Evolutionary conservation across 768 basidiomycete genomes (phyloP).

Genomic region (Lentinus brumalis): DNA sequence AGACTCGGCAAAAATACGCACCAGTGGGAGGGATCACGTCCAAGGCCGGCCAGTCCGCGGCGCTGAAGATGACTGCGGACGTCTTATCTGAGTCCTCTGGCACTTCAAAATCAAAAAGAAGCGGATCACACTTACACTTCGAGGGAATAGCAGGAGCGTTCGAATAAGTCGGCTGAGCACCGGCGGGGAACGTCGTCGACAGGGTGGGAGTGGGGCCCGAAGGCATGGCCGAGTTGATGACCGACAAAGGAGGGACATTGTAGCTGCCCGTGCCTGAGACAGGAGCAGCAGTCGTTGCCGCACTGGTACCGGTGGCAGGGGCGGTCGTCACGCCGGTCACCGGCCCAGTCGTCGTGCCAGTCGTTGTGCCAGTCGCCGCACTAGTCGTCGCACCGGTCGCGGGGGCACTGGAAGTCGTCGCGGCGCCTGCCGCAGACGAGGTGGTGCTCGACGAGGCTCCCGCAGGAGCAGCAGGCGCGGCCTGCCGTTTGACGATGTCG

Average conservation of each 20-base stretch:
- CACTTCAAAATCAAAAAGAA: neutral
- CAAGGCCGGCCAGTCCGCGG: slow-evolving; percentile 59
- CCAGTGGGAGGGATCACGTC: slow-evolving; percentile 63
- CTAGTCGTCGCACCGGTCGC: slow-evolving; percentile 20
- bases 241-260: slow-evolving; percentile 56
- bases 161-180: slow-evolving; percentile 60
- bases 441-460: slow-evolving; percentile 12
- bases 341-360: slow-evolving; percentile 7
- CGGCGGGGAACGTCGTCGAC: slow-evolving; percentile 56
- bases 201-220: slow-evolving; percentile 49
- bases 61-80: slow-evolving; percentile 45
- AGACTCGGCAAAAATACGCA: slow-evolving; percentile 29
- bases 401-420: slow-evolving; percentile 22
- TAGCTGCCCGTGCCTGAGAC: slow-evolving; percentile 38
- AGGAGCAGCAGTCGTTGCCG: slow-evolving; percentile 18
- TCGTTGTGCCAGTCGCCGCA: slow-evolving; percentile 7
- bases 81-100: neutral
- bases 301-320: slow-evolving; percentile 5
- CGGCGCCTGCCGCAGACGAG: slow-evolving; percentile 12
- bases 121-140: slow-evolving; percentile 47
- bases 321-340: slow-evolving; percentile 19
- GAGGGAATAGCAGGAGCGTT: slow-evolving; percentile 71
- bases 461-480: slow-evolving; percentile 9
- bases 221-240: slow-evolving; percentile 67
- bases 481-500: slow-evolving; percentile 21